Base-by-base conservation (phyloP, 2,329 filamentous ascomycete species). In the Penicillium oxalicum region DNA sequence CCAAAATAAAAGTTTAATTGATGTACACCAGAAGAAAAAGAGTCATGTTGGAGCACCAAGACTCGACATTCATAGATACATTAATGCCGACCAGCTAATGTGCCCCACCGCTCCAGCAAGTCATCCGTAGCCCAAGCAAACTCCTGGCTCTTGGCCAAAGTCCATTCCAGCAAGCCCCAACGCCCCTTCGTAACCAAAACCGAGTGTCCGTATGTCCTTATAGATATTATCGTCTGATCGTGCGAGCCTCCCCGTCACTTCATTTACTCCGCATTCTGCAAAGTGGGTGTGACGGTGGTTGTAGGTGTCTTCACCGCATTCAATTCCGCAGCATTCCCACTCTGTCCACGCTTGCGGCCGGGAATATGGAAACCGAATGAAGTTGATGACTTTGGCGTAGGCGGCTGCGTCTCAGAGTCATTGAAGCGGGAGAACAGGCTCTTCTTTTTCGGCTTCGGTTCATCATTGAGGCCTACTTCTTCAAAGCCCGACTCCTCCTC, bases 391-490 rank as follows among this genome's bases (percentile, higher is more conserved):
- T 73, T 72, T 43, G 70, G 68, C 28, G 73, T 72, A 9, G 65
- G 48, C 40, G 57, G 37, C 24, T 70, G 67, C 12, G 70, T 61
- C 38, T 69, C 69, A 53, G 68, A 69, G 50, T 91, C 86, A 45
- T 85, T 86, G 61, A 96, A 90, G 56, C 86, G 83, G 42, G 88
- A 79, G 43, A 71, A 70, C 56, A 97, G 88, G 63, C 95, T 84
- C 49, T 83, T 84, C 73, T 88, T 91, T 74, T 88, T 90, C 12
- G 78, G 73, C 53, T 80, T 79, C 42, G 78, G 73, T 34, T 93
- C 88, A 56, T 95, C 91, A 50, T 84, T 82, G 40, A 97, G 74
- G 4, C 89, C 89, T 7, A 97, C 88, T 45, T 97, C 91, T 66
- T 96, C 91, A 59, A 97, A 96, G 11, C 76, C 76, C 11, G 29